Evolutionary conservation across 2,329 filamentous ascomycete species (phyloP).

Genomic region (Apiospora koreana): DNA sequence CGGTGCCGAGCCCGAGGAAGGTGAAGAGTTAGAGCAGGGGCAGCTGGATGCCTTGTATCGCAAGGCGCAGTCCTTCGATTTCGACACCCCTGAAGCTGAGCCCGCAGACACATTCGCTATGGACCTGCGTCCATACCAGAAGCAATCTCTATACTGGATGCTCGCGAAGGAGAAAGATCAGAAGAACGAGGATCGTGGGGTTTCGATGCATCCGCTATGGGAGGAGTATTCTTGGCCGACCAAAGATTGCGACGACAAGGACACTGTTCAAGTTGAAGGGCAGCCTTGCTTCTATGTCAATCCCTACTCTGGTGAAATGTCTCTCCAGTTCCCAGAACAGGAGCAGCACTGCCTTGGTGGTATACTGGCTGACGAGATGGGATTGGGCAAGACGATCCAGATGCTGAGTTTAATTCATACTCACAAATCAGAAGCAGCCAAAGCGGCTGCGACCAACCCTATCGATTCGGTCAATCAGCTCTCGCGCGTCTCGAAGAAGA

Average conservation of each 20-base stretch:
- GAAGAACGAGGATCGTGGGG: constrained; percentile 64
- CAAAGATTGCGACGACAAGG: constrained; percentile 83
- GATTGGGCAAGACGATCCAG: constrained; percentile 95
- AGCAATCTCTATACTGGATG: constrained; percentile 96
- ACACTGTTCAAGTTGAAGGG: constrained; percentile 64
- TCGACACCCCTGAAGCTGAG: constrained; percentile 83
- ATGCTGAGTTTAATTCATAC: constrained; percentile 94
- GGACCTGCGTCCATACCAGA: constrained; percentile 88
- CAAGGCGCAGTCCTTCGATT: constrained; percentile 97
- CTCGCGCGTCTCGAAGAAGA: constrained; percentile 60
- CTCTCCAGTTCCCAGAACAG: constrained; percentile 86
- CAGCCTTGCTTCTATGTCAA: constrained; percentile 89
- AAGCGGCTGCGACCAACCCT: constrained; percentile 39
- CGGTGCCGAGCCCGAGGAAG: constrained; percentile 80
- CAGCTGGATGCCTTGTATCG: constrained; percentile 92
- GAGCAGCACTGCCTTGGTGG: constrained; percentile 94
- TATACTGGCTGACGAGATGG: constrained; percentile 96
- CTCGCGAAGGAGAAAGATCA: constrained; percentile 86
- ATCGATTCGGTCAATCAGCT: constrained; percentile 58
- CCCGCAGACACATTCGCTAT: constrained; percentile 81
- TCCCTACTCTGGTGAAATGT: constrained; percentile 92
- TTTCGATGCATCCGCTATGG: constrained; percentile 96
- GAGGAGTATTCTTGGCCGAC: constrained; percentile 91
- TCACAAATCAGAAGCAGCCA: constrained; percentile 63
- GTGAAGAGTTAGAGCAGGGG: constrained; percentile 89